Conservation (phyloP, 257 asterid genomes). For the Capsicum rhomboideum region DNA sequence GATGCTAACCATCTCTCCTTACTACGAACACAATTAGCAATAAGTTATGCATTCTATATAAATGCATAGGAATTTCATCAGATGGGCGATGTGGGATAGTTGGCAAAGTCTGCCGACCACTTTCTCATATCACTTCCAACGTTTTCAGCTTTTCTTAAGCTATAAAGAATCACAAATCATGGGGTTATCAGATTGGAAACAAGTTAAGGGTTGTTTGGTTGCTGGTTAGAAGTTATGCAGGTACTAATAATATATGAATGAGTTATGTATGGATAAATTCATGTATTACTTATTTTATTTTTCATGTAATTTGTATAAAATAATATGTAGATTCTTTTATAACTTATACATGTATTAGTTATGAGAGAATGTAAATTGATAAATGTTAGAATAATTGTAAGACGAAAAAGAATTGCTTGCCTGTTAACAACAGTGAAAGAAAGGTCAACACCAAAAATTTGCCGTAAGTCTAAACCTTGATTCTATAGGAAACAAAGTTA, state of each 20-base stretch:
- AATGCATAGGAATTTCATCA: not conserved
- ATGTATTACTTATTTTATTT: not conserved
- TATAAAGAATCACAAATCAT: not conserved
- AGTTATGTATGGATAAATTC: too few relatives aligned
- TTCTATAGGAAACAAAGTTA: too few relatives aligned
- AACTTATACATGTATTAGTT: not conserved
- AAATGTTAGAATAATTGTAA: not conserved
- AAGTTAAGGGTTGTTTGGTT: not conserved
- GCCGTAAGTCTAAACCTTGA: too few relatives aligned
- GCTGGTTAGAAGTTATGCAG: too few relatives aligned
- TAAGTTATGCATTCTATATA: not conserved
- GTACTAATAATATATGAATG: not conserved
- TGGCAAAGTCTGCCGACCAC: not conserved
- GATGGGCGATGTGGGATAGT: not conserved
- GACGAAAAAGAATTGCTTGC: too few relatives aligned
- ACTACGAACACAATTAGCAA: fast-evolving
- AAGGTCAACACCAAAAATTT: too few relatives aligned
- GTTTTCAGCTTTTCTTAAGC: not conserved
- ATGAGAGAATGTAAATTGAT: not conserved
- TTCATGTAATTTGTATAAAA: not conserved
- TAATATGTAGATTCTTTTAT: not conserved
- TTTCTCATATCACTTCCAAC: not conserved
- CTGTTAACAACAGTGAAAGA: too few relatives aligned
- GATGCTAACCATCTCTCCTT: not conserved
- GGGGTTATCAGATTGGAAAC: not conserved